Evolutionary conservation across 1,284 basidiomycete species (phyloP), one percentile per base, ranked within the genome.

Genomic region (Cryptococcus neoformans): DNA sequence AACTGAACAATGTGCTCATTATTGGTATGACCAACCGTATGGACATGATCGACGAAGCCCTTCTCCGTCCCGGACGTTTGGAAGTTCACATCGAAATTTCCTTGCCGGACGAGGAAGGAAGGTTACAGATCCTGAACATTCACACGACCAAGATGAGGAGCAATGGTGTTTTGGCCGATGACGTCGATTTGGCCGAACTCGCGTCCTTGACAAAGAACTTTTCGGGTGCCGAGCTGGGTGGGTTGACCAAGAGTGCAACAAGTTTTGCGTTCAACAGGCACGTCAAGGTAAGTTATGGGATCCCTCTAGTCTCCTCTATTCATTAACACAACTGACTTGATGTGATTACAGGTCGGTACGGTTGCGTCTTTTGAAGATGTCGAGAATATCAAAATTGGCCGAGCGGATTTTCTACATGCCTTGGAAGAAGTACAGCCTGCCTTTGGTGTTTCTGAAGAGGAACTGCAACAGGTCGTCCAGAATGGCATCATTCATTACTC

Each of bases 81-180:
- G 96, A 99, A 76, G 95, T 99, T n/a, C 96, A 99, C 78, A 97
- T 99, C 87, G 96, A 99, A 78, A 98, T 99, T 62, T 96, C 92
- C 4, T 82, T 99, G 1, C 96, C 96, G 0, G 95, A 99, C 71
- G 94, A 95, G 73, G 80, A 87, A 3, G 96, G 96, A 51, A 90
- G 96, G 28, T 81, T 84, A 51, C 96, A 99, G 78, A 99, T 99
- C 67, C 82, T 99, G 62, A 90, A 83, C 65, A 99, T 99, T 67
- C 96, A 99, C 76, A 99, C 96, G 0, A 74, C 83, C 60, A 95
- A 95, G 80, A 99, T 99, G 95, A 85, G 90, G 41, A 83, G 77
- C 41, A 98, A 98, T 74, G 84, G 86, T 16, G 88, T 98, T 42
- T 92, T 99, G 90, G 92, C 89, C 57, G 56, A 64, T 21, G 90